These are phyloP conservation scores for Quercus agrifolia DNA, from an alignment of 306 rosid genomes.

Conservation along the genomic window DNA sequence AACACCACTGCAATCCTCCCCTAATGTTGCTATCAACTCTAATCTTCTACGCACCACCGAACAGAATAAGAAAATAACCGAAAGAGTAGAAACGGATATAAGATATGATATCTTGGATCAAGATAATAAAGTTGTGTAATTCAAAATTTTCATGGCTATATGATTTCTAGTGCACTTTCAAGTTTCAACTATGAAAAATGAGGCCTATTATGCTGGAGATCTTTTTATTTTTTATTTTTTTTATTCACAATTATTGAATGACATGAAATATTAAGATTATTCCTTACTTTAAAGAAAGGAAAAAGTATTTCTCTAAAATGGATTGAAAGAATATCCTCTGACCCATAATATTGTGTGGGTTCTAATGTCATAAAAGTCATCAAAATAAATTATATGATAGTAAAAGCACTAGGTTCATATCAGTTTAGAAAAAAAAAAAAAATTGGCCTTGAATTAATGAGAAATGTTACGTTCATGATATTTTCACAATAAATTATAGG, in stretches of 20 bases:
- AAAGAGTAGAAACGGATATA: not conserved
- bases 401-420: too few relatives aligned
- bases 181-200: not conserved
- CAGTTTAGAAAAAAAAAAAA: too few relatives aligned
- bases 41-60: constrained; percentile 4
- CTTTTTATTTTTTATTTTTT: not conserved
- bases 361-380: too few relatives aligned
- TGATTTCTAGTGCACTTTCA: not conserved
- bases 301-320: too few relatives aligned
- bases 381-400: too few relatives aligned
- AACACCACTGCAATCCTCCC: constrained; percentile 24
- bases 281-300: too few relatives aligned
- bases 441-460: too few relatives aligned
- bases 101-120: not conserved
- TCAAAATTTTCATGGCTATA: not conserved
- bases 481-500: too few relatives aligned
- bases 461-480: too few relatives aligned
- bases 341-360: too few relatives aligned
- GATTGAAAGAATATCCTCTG: too few relatives aligned
- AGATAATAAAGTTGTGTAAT: not conserved
- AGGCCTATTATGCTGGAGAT: not conserved
- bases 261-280: not conserved
- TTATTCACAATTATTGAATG: not conserved
- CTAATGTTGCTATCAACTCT: constrained; percentile 18
- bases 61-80: not conserved